These are phyloP conservation scores for Excoecaria cochinchinensis DNA, from an alignment of 345 rosid genomes.

Conservation along the genomic window DNA sequence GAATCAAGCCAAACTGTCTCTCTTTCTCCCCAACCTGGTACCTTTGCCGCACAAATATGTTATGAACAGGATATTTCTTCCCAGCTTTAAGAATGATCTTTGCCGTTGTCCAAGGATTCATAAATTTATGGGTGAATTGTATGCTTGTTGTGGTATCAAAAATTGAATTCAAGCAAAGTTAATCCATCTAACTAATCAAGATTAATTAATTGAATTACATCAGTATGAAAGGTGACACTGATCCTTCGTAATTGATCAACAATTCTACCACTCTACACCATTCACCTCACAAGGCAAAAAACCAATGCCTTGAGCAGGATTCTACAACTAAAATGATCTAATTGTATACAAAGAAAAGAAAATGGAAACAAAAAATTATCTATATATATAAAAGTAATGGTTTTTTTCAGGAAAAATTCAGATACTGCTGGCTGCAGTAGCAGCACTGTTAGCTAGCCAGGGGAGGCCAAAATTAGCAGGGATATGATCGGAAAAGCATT, in stretches of 20 bases:
- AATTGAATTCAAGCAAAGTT: not conserved
- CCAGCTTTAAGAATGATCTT: not conserved
- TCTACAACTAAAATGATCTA: slow-evolving; percentile 28
- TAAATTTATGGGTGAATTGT: too few relatives aligned
- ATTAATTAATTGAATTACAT: not conserved
- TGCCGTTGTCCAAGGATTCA: too few relatives aligned
- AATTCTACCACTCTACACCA: slow-evolving; percentile 13
- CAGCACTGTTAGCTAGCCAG: slow-evolving; percentile 30
- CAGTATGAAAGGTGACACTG: not conserved
- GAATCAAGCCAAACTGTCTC: not conserved
- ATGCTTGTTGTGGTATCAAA: too few relatives aligned
- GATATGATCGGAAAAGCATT: slow-evolving; percentile 48
- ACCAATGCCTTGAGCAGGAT: slow-evolving; percentile 13
- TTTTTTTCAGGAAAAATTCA: slow-evolving; percentile 15
- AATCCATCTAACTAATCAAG: slow-evolving; percentile 1
- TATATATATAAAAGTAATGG: not conserved
- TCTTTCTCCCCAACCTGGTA: not conserved
- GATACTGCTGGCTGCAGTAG: slow-evolving; percentile 32
- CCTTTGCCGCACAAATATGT: not conserved
- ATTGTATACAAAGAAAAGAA: slow-evolving; percentile 10
- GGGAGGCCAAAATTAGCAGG: slow-evolving; percentile 33
- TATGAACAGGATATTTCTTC: not conserved
- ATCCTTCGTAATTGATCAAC: not conserved
- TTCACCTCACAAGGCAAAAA: slow-evolving; percentile 19
- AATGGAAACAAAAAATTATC: slow-evolving; percentile 5